These are phyloP conservation scores for Mycogone perniciosa DNA, from an alignment of 2,329 filamentous ascomycete species.

Conservation along the genomic window DNA sequence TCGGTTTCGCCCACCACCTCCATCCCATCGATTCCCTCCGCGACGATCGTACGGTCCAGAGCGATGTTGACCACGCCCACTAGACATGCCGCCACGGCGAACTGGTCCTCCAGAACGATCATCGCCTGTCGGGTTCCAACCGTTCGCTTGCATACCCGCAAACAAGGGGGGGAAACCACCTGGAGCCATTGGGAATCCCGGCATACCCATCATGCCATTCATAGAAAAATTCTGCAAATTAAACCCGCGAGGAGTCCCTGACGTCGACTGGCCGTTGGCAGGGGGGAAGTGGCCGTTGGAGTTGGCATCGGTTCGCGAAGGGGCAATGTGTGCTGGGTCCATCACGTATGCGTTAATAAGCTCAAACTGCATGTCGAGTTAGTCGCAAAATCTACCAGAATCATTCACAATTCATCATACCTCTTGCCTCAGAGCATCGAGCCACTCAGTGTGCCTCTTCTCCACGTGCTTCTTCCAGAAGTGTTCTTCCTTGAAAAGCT, in stretches of 20 bases:
- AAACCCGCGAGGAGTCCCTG: slow-evolving; percentile 87
- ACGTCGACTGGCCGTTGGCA: slow-evolving; percentile 64
- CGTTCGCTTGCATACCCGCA: slow-evolving; percentile 40
- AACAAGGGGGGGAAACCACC: slow-evolving; percentile 50
- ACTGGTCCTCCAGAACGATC: slow-evolving; percentile 61
- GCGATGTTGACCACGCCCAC: slow-evolving; percentile 50
- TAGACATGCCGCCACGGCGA: slow-evolving; percentile 55
- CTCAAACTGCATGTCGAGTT: slow-evolving; percentile 53
- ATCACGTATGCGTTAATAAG: slow-evolving; percentile 92
- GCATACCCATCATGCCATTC: slow-evolving; percentile 53
- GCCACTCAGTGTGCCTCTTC: slow-evolving; percentile 89
- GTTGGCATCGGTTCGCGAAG: slow-evolving; percentile 87
- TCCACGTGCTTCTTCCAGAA: slow-evolving; percentile 99
- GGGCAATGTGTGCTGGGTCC: slow-evolving; percentile 90
- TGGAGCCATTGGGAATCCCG: slow-evolving; percentile 48
- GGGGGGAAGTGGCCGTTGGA: slow-evolving; percentile 93
- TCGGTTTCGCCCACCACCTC: slow-evolving; percentile 41
- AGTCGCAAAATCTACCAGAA: slow-evolving; percentile 6
- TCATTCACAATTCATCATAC: slow-evolving; percentile 45
- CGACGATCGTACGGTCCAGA: slow-evolving; percentile 70
- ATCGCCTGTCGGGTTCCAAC: slow-evolving; percentile 47
- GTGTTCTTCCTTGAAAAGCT: slow-evolving; percentile 92
- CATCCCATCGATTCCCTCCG: slow-evolving; percentile 48
- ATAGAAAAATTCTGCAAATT: slow-evolving; percentile 69
- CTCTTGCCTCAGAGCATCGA: slow-evolving; percentile 72